phyloP scores from a whole-genome alignment of 2,329 filamentous ascomycete genomes.

The Chrysosporium keratinophilum region DNA sequence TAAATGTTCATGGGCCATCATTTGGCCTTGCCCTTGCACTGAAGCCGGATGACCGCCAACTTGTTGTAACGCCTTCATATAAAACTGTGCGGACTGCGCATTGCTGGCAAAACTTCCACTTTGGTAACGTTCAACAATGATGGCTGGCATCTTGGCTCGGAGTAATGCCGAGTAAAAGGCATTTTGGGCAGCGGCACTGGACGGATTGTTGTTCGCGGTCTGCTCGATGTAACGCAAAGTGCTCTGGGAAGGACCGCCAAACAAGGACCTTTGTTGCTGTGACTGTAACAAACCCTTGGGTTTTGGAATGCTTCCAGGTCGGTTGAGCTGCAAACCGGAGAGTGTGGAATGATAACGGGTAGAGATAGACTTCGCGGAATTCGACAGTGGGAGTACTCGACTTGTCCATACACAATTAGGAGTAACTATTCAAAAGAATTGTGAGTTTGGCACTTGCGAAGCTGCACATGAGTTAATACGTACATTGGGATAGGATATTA shows the following conservation, averaged over 20 bases:
- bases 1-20: constrained; percentile 31
- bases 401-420: neutral
- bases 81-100: constrained; percentile 63
- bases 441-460: neutral
- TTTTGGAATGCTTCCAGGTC: constrained; percentile 20
- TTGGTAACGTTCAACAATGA: constrained; percentile 81
- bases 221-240: constrained; percentile 78
- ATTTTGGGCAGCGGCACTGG: constrained; percentile 77
- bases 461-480: neutral
- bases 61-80: constrained; percentile 61
- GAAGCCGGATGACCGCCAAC: constrained; percentile 34
- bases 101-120: constrained; percentile 78
- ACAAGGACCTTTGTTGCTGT: constrained; percentile 32
- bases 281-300: constrained; percentile 21
- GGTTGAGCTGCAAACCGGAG: constrained; percentile 22
- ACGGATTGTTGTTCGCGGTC: constrained; percentile 83
- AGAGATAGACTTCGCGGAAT: constrained; percentile 3
- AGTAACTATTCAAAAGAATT: neutral
- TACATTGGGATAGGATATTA: constrained; percentile 6
- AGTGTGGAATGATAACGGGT: constrained; percentile 29
- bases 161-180: constrained; percentile 87
- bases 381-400: neutral
- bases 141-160: constrained; percentile 85
- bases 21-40: constrained; percentile 16
- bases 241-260: constrained; percentile 38